Conservation (phyloP, 164 flowering plant genomes). For the Vitis cinerea region DNA sequence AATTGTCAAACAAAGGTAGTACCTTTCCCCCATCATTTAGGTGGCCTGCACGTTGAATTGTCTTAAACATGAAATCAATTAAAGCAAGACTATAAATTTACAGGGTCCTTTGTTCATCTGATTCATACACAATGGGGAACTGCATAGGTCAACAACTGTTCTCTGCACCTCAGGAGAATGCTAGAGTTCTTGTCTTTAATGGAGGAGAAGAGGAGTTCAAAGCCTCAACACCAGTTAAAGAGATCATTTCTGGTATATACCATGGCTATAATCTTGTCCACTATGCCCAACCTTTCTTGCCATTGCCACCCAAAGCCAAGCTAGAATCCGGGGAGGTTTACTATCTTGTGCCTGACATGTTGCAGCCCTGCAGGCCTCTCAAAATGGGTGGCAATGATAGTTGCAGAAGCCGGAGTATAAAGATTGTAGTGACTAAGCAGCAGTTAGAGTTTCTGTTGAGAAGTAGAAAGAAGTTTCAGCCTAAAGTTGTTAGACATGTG, state of each 20-base stretch:
- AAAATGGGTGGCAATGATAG: constrained; percentile 7
- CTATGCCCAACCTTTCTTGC: constrained; percentile 17
- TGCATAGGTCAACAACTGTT: constrained; percentile 23
- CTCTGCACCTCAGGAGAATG: constrained; percentile 11
- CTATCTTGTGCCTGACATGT: constrained; percentile 22
- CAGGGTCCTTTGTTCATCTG: neutral
- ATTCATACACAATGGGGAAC: constrained; percentile 39
- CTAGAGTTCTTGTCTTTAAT: constrained; percentile 19
- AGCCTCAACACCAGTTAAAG: constrained; percentile 27
- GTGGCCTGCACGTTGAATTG: constrained; percentile 35
- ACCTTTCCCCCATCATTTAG: neutral
- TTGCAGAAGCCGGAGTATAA: constrained; percentile 22
- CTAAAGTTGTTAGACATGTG: neutral
- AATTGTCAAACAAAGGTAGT: neutral
- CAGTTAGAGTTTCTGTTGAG: constrained; percentile 40
- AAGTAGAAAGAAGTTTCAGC: constrained; percentile 20
- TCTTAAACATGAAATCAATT: constrained; percentile 7
- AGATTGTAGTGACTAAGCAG: constrained; percentile 41
- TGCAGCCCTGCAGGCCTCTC: constrained; percentile 12
- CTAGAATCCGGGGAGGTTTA: constrained; percentile 29
- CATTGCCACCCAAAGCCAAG: constrained; percentile 23
- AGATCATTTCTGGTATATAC: constrained; percentile 29
- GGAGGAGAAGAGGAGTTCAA: constrained; percentile 35
- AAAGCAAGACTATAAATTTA: constrained; percentile 5
- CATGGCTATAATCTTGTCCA: constrained; percentile 27